Evolutionary conservation across 2,329 filamentous ascomycete species (phyloP), one percentile per base, ranked within the genome.

Genomic region (Claviceps sp.): DNA sequence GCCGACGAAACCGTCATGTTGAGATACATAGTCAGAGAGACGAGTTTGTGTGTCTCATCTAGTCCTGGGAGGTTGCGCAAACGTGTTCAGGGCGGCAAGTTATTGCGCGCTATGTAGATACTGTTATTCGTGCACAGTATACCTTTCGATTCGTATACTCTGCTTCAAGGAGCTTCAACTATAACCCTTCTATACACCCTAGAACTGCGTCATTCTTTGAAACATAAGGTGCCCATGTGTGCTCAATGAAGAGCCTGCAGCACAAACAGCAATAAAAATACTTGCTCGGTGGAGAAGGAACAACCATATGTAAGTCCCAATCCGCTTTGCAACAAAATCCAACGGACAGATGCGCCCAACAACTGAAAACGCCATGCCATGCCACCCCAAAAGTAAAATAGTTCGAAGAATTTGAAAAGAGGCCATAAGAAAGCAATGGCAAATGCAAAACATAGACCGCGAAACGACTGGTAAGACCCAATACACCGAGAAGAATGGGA

Each of bases 341-440:
- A 47, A n/a, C n/a, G 24, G n/a, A 30, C 14, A n/a, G n/a, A 20
- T 22, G 16, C 18, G 34, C 48, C 30, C 14, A 37, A 20, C 48
- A 14, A 11, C 13, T 41, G 3, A 24, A 37, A 52, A 54, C 52
- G 52, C 52, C 52, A 34, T 52, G 49, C 52, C 49, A 54, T 54
- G 52, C 49, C 9, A 34, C 30, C 30, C 46, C 45, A 18, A 38
- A 22, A 41, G 20, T 18, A 18, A 47, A 24, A 47, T 2, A 2
- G 7, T 14, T 34, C 30, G 11, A 16, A 47, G 2, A 18, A 47
- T 5, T 34, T 18, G 30, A 7, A 46, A 18, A 46, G 14, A 11
- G 24, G 34, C 5, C n/a, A 45, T 22, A 14, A 43, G 14, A 43
- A 43, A n/a, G 16, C 9, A 22, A 22, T 11, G 11, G 3, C 18